Conservation (phyloP, 768 basidiomycete genomes). For the Suillus variegatus region DNA sequence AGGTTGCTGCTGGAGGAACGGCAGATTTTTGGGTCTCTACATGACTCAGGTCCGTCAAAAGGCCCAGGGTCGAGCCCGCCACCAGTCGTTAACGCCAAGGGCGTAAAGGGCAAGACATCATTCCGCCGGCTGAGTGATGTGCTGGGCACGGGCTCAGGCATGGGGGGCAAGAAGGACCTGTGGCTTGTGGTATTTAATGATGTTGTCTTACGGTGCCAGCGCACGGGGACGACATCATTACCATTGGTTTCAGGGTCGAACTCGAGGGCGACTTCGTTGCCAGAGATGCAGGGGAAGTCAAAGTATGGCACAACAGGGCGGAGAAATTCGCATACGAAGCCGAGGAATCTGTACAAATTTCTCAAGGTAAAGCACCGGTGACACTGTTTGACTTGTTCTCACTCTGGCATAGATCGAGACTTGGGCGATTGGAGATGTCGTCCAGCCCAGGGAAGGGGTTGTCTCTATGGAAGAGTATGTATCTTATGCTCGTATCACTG, state of each 20-base stretch:
- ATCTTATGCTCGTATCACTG: conserved; percentile 6
- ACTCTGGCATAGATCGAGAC: conserved; percentile 66
- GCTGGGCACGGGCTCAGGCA: conserved; percentile 56
- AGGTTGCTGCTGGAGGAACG: conserved; percentile 86
- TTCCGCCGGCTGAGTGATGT: conserved; percentile 91
- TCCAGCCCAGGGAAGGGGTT: conserved; percentile 76
- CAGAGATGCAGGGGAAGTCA: conserved; percentile 81
- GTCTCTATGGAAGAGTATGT: conserved; percentile 91
- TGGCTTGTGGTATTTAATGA: conserved; percentile 98
- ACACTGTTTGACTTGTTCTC: neutral
- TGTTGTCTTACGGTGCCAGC: conserved; percentile 89
- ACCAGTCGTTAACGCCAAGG: conserved; percentile 44
- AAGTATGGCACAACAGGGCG: conserved; percentile 85
- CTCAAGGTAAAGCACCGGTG: conserved; percentile 57
- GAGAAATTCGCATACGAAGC: conserved; percentile 72
- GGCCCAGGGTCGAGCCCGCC: conserved; percentile 37
- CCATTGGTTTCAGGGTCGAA: conserved; percentile 70
- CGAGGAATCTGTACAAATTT: conserved; percentile 93
- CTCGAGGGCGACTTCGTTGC: conserved; percentile 72
- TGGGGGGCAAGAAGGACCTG: conserved; percentile 77
- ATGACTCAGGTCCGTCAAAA: conserved; percentile 20
- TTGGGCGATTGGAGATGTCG: conserved; percentile 79
- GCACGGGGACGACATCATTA: conserved; percentile 85
- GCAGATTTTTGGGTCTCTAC: conserved; percentile 37
- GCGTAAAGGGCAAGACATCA: conserved; percentile 79